phyloP scores from a whole-genome alignment of 495 filamentous ascomycete genomes.

The Lasiosphaeria hispida region DNA sequence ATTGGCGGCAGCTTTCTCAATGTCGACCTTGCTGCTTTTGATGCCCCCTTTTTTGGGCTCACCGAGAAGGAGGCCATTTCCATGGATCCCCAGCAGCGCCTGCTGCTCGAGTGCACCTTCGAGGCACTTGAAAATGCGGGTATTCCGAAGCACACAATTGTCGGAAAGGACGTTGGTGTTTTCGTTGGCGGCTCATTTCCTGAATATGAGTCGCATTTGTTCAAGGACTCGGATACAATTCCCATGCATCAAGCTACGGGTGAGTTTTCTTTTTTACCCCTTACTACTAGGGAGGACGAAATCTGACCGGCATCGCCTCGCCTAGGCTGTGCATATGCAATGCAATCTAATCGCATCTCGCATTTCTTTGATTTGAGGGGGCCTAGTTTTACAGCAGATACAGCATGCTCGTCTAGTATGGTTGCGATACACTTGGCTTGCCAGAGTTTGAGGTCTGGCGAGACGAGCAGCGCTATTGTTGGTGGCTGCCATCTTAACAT shows the following conservation, averaged over 20 bases:
- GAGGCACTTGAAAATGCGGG: slow-evolving; percentile 88
- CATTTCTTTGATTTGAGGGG: slow-evolving; percentile 59
- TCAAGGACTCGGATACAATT: slow-evolving; percentile 66
- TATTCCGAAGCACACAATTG: slow-evolving; percentile 72
- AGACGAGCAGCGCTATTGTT: slow-evolving; percentile 50
- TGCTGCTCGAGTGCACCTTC: slow-evolving; percentile 77
- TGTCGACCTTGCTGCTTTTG: slow-evolving; percentile 71
- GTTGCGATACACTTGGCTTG: slow-evolving; percentile 70
- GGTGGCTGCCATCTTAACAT: slow-evolving; percentile 59
- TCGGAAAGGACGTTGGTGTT: slow-evolving; percentile 72
- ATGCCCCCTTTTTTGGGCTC: slow-evolving; percentile 86
- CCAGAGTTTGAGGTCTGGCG: slow-evolving; percentile 66
- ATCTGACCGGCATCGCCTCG: slow-evolving; percentile 27
- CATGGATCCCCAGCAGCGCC: slow-evolving; percentile 80
- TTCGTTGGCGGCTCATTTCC: slow-evolving; percentile 85
- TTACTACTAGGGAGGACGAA: neutral
- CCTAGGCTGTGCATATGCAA: slow-evolving; percentile 40
- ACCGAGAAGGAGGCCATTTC: slow-evolving; percentile 67
- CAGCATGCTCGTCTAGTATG: slow-evolving; percentile 79
- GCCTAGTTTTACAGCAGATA: slow-evolving; percentile 73
- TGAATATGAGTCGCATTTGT: slow-evolving; percentile 80
- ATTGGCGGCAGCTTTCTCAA: slow-evolving; percentile 77
- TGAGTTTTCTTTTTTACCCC: slow-evolving; percentile 13
- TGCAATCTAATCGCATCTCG: slow-evolving; percentile 63
- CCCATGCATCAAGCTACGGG: slow-evolving; percentile 50